Base-by-base conservation (phyloP, 2,329 filamentous ascomycete genomes). In the Calonectria fujianensis region DNA sequence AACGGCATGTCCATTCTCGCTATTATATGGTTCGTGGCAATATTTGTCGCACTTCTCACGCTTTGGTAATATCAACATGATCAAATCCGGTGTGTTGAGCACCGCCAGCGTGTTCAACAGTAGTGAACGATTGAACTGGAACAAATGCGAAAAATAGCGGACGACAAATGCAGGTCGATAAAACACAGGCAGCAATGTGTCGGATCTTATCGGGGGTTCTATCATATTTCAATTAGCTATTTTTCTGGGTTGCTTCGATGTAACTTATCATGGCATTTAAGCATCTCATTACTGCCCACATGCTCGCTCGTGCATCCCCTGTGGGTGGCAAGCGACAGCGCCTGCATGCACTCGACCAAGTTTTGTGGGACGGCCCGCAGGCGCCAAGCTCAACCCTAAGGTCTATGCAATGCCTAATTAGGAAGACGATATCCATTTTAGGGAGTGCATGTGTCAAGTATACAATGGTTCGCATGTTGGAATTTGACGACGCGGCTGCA, bases 311-410 rank as follows among this genome's bases (percentile, higher is more conserved):
- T 31, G 29, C 61, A 48, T 32, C 39, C 37, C 27, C 61, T 45
- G 61, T 32, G 41, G 27, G 61, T 65, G 29, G 61, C 39, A 50
- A 24, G 20, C 41, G 31, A 41, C 39, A 65, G 61, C 29, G 8
- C 31, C 39, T 50, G 61, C 61, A 65, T 65, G 61, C 61, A 35
- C 32, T 61, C 37, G 37, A 64, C 37, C 37, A 24, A 24, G 39
- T 48, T 65, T 48, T 48, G 61, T 65, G 61, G 61, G 32, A 14
- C 61, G 61, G 61, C 61, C 61, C 61, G 61, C 61, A 65, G 16
- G 27, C 61, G 61, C 39, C 61, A 65, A 65, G 41, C 39, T 50
- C 31, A 50, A 29, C 31, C 61, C 61, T n/a, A 32, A 50, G 13
- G 9, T 24, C 41, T 39, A 1, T n/a, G 11, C 13, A 8, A 14